phyloP scores from a whole-genome alignment of 371 early-diverging fungal species.

The Dichotomocladium elegans region DNA sequence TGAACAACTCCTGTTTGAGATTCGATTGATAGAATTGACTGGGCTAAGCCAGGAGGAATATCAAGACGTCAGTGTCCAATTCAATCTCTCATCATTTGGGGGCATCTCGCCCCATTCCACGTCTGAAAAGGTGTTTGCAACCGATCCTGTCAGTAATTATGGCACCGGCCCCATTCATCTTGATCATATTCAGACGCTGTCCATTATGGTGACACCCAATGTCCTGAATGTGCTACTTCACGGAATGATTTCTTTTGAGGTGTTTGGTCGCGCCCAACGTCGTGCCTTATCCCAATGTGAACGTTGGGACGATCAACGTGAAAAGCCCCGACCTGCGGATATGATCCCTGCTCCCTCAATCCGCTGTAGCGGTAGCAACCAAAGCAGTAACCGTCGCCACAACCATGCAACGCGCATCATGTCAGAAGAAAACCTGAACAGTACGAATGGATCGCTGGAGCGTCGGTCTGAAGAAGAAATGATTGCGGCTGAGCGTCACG shows the following conservation, averaged over 20 bases:
- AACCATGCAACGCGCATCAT: not conserved
- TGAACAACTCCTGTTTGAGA: slow-evolving; percentile 66
- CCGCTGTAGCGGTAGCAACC: not conserved
- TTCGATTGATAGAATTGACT: slow-evolving; percentile 59
- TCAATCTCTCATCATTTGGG: slow-evolving; percentile 65
- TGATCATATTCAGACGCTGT: slow-evolving; percentile 61
- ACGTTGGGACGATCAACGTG: slow-evolving; percentile 7
- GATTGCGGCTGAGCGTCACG: slow-evolving; percentile 57
- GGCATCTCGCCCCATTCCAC: slow-evolving; percentile 21
- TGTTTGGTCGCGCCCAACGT: slow-evolving; percentile 55
- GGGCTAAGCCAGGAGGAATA: slow-evolving; percentile 65
- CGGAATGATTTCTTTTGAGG: slow-evolving; percentile 49
- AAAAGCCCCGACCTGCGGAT: slow-evolving; percentile 5
- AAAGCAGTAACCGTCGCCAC: not conserved
- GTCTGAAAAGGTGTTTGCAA: slow-evolving; percentile 52
- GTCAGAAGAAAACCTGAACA: slow-evolving; percentile 1
- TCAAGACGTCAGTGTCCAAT: slow-evolving; percentile 76
- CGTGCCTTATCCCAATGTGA: slow-evolving; percentile 25
- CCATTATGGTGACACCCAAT: slow-evolving; percentile 41
- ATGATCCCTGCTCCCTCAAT: not conserved
- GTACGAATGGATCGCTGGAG: not conserved
- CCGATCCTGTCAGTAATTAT: slow-evolving; percentile 56
- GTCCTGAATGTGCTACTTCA: slow-evolving; percentile 41
- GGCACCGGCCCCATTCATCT: slow-evolving; percentile 42
- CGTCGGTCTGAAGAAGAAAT: slow-evolving; percentile 14